Evolutionary conservation across 2,329 filamentous ascomycete species (phyloP), one percentile per base, ranked within the genome.

Genomic region (Hypomyces rosellus): DNA sequence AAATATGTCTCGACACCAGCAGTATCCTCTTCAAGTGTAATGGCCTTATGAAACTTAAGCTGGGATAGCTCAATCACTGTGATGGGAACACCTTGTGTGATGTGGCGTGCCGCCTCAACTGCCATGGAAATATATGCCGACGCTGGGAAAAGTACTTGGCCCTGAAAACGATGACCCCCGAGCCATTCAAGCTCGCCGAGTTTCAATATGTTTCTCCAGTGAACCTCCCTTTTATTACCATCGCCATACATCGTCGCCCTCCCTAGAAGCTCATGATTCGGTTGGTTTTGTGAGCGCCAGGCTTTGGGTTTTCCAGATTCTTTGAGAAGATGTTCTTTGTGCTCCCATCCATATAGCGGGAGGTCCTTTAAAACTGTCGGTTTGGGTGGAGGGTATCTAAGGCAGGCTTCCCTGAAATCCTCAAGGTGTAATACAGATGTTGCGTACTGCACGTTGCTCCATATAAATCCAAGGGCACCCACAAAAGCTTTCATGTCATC

Each of bases 341-440:
- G 67, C 20, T 69, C 63, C 66, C 68, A 73, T 3, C 58, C 57
- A 49, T 72, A 72, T 0, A 60, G 51, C 0, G 70, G 70, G 14
- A 72, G 58, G 40, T 56, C 63, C 2, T 56, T 52, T 8, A 68
- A 44, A 14, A 53, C 22, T 15, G 34, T 15, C 8, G 49, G 46
- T 20, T 20, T 20, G 20, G 20, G 20, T 20, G 20, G 20, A 5
- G 20, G 20, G 5, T 20, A 5, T 20, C 20, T 5, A 20, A 20
- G 20, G 20, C 20, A 20, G 20, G 20, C 20, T 13, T 14, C 18
- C 5, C 20, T 22, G 20, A 49, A 52, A 2, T 16, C 22, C 2
- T 5, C 4, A 16, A 53, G 47, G 43, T 55, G 36, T 16, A 53
- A 20, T 20, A 20, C 20, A 20, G 20, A 20, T 5, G 20, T 39